Evolutionary conservation across 2,329 filamentous ascomycete species (phyloP), one percentile per base, ranked within the genome.

Genomic region (Exophiala oligosperma): DNA sequence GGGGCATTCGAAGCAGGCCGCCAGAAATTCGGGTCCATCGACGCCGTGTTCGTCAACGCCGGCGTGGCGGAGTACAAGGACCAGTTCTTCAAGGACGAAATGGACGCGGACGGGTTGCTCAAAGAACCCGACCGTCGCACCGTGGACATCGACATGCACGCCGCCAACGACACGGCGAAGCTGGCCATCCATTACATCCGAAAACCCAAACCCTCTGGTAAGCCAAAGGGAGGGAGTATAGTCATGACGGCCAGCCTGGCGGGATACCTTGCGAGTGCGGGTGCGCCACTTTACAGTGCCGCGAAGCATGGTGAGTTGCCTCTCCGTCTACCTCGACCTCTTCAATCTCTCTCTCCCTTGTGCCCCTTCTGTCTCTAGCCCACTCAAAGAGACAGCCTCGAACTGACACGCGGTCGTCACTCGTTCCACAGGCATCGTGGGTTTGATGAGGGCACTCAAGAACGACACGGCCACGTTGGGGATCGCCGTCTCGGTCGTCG

Each of bases 371-470:
- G 26, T 7, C 26, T 28, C 26, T 28, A 7, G 4, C 26, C 4
- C 26, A 4, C 7, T 28, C 26, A 28, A 28, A 28, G 26, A 4
- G 4, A 28, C 26, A 17, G 17, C 17, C 17, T 17, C 7, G 26
- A 7, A 28, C 26, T 28, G 26, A 28, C 26, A 28, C 4, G 4
- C 26, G 17, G 17, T 17, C 17, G 17, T 28, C 26, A 28, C 26
- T 7, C 7, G 4, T 28, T 28, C 26, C 26, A 5, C 32, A 68
- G 72, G 76, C 32, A 70, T 81, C 32, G 76, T 81, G 1, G 79
- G 79, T n/a, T 71, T 80, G 21, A 74, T 81, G 71, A 74, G 78
- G 23, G 75, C 78, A 0, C 68, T 81, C 24, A 80, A 81, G 67
- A 74, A 77, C 37, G 78, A 80, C 63, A 77, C 74, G 49, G 73